Percentiles rank a stretch among this genome's conserved stretches.
Conservation (phyloP, 1,284 basidiomycete species). For the Tilletia indica region DNA sequence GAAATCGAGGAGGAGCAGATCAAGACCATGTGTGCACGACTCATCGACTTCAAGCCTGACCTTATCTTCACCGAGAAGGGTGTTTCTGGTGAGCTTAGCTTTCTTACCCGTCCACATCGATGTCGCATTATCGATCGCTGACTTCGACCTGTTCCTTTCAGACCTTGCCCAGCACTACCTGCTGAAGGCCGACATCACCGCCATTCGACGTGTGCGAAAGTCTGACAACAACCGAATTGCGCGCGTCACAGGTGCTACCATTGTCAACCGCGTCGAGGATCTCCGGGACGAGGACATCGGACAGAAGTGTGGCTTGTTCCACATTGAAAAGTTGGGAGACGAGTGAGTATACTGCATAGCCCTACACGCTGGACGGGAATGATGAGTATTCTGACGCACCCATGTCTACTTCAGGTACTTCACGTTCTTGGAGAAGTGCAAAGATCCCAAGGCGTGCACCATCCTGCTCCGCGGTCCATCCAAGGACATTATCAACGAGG, state of each 20-base stretch:
- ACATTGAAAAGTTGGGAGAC: slow-evolving; percentile 95
- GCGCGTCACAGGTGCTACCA: slow-evolving; percentile 89
- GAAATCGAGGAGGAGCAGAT: slow-evolving; percentile 98
- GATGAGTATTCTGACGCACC: not conserved
- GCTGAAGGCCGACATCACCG: slow-evolving; percentile 82
- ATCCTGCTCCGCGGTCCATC: slow-evolving; percentile 96
- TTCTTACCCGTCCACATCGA: too few species aligned
- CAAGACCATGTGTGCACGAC: slow-evolving; percentile 78
- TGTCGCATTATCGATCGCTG: not conserved
- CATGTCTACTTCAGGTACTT: slow-evolving; percentile 69
- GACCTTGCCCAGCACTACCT: slow-evolving; percentile 90
- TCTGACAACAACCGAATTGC: slow-evolving; percentile 99
- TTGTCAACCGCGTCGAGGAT: slow-evolving; percentile 95
- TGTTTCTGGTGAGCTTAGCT: slow-evolving; percentile 69
- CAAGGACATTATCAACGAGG: slow-evolving; percentile 96
- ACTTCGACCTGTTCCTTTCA: not conserved
- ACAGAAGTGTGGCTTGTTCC: slow-evolving; percentile 87
- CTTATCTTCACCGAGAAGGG: slow-evolving; percentile 97
- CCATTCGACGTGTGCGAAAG: slow-evolving; percentile 90
- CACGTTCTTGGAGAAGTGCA: slow-evolving; percentile 89
- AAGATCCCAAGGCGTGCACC: slow-evolving; percentile 93
- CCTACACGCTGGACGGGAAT: not conserved
- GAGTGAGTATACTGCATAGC: slow-evolving; percentile 64
- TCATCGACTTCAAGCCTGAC: slow-evolving; percentile 92
- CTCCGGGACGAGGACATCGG: slow-evolving; percentile 87